A percentile compares a stretch with the other conserved stretches of the same genome.
phyloP scores from a whole-genome alignment of 768 basidiomycete species.

The Clitopilus passeckerianus region DNA sequence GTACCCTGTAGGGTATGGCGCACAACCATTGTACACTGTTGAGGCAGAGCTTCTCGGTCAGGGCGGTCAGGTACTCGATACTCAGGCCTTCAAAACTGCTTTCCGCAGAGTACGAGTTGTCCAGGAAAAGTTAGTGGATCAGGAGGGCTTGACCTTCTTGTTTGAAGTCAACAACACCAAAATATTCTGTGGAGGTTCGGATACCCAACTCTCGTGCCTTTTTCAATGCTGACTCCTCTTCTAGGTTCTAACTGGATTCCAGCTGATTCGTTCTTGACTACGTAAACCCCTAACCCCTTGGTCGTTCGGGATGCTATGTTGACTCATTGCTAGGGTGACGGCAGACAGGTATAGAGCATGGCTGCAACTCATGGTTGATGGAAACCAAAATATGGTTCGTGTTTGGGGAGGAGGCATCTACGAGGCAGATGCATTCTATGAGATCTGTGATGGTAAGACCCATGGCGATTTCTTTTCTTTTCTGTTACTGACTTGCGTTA shows the following conservation, averaged over 20 bases:
- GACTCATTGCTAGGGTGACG: constrained; percentile 28
- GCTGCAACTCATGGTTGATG: constrained; percentile 81
- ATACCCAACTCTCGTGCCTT: neutral
- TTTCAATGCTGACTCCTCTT: neutral
- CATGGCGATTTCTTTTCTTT: constrained; percentile 2
- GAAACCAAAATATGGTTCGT: constrained; percentile 90
- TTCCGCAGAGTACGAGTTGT: constrained; percentile 79
- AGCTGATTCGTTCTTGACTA: constrained; percentile 85
- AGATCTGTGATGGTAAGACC: constrained; percentile 67
- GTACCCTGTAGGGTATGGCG: constrained; percentile 83
- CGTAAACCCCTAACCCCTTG: constrained; percentile 34
- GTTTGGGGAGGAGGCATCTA: constrained; percentile 96
- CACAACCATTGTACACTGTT: constrained; percentile 72
- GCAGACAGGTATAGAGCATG: constrained; percentile 66
- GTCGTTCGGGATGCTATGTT: neutral
- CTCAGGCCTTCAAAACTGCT: constrained; percentile 54
- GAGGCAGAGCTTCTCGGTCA: constrained; percentile 40
- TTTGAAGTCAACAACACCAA: constrained; percentile 90
- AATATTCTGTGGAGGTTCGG: constrained; percentile 79
- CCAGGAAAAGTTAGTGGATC: constrained; percentile 72
- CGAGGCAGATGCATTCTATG: constrained; percentile 77
- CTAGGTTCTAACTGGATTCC: constrained; percentile 93
- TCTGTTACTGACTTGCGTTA: neutral
- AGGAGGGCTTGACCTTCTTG: constrained; percentile 77
- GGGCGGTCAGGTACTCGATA: constrained; percentile 50